Base-by-base conservation (phyloP, 345 rosid genomes). In the Populus euphratica region DNA sequence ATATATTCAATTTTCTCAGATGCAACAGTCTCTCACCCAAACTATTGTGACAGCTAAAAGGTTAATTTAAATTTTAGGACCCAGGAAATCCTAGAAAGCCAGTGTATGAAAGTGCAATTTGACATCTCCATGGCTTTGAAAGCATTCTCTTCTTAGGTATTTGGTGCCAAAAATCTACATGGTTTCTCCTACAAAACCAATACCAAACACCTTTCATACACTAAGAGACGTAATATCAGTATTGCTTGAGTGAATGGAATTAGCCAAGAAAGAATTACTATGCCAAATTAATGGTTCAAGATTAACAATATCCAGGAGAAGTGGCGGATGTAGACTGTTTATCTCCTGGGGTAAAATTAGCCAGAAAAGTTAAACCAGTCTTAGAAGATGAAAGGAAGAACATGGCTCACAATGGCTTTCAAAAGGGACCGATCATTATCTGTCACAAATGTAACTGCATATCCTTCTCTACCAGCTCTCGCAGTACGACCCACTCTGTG, bases 401-500 rank as follows among this genome's bases (percentile, higher is more conserved):
- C 2, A 70, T 69, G 69, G 62, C 97, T 91, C 76, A 93, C 99
- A 84, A 96, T 93, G 82, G 95, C 87, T 92, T 93, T 96, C 76
- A 93, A 81, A 70, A 96, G 92, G 76, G 99, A 90, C 21, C 96
- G 93, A 71, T 96, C 98, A 83, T 83, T 92, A 81, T 96, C 99
- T 50, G 98, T 90, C 79, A 93, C 82, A 79, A 96, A 91, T 33
- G 98, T 96, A 74, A 96, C 99, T 62, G 99, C 99, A 83, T 89
- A 96, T 76, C 99, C 98, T 85, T 92, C 91, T 86, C 97, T 90
- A 13, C 99, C 99, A 79, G 99, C 99, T 90, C 99, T 89, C 71
- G 99, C 99, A 67, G 97, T 93, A 71, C 97, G 91, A 75, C 99
- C 99, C 20, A 96, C 99, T 82, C 97, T 89, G 82, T 96, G 99